phyloP scores from a whole-genome alignment of 306 rosid genomes.

The Inga laurina region DNA sequence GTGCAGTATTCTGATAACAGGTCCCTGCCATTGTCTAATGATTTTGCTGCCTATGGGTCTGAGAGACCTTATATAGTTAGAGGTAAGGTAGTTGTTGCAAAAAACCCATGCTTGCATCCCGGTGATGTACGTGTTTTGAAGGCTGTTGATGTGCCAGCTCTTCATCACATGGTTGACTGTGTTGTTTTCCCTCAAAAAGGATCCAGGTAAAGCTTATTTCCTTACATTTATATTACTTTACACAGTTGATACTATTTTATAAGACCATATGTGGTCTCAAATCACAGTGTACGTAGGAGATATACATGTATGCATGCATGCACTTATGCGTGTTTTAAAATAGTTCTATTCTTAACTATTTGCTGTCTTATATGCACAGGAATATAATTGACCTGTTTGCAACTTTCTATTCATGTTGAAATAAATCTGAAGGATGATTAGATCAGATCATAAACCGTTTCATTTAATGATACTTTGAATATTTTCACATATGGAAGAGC shows the following conservation, averaged over 20 bases:
- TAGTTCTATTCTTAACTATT: neutral
- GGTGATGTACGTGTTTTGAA: conserved; percentile 81
- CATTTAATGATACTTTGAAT: neutral
- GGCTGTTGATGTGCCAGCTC: conserved; percentile 66
- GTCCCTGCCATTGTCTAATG: conserved; percentile 27
- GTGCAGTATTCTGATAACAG: conserved; percentile 52
- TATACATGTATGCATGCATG: neutral
- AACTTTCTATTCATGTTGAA: neutral
- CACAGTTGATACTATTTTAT: neutral
- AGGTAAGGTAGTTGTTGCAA: conserved; percentile 65
- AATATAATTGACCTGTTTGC: neutral
- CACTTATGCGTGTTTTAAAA: neutral
- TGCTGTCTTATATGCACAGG: neutral
- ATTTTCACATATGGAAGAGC: neutral
- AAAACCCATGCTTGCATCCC: conserved; percentile 85
- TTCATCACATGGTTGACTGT: conserved; percentile 81
- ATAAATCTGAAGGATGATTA: neutral
- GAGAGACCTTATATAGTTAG: conserved; percentile 22
- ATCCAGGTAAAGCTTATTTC: conserved; percentile 45
- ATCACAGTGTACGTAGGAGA: neutral
- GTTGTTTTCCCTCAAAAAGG: conserved; percentile 84
- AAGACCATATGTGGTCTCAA: neutral
- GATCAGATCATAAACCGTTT: neutral
- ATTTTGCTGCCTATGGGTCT: conserved; percentile 18
- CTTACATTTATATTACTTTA: conserved; percentile 1